Evolutionary conservation across 2,329 filamentous ascomycete species (phyloP).

Genomic region (Didymellaceae sp.): DNA sequence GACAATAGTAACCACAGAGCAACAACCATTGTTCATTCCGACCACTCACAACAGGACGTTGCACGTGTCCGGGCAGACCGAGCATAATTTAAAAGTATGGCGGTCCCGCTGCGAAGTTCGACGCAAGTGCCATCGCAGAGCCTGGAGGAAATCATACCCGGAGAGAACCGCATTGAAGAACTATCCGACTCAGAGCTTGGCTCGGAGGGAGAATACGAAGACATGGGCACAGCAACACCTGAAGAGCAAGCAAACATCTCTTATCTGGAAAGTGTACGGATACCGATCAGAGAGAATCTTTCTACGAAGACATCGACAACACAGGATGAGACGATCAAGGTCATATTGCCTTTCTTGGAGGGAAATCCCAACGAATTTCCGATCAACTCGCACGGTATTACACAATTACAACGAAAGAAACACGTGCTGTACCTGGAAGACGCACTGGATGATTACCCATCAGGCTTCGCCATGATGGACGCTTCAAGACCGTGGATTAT

Average conservation of each 20-base stretch:
- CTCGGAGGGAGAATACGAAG: constrained; percentile 44
- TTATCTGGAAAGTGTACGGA: constrained; percentile 39
- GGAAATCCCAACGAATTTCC: constrained; percentile 58
- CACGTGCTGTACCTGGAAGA: constrained; percentile 68
- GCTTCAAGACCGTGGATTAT: constrained; percentile 91
- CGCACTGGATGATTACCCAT: constrained; percentile 66
- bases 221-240: constrained; percentile 39
- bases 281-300: constrained; percentile 70
- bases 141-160: constrained; percentile 36
- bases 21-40: constrained; percentile 34
- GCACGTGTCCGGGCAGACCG: constrained; percentile 12
- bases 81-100: constrained; percentile 32
- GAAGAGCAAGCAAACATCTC: constrained; percentile 39
- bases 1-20: constrained; percentile 40
- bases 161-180: constrained; percentile 42
- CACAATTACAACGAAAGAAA: constrained; percentile 69
- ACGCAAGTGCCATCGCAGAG: constrained; percentile 31
- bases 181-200: constrained; percentile 38
- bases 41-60: constrained; percentile 28
- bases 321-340: constrained; percentile 72
- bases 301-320: constrained; percentile 70
- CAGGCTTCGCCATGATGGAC: constrained; percentile 76
- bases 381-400: constrained; percentile 76
- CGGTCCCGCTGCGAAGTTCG: constrained; percentile 28
- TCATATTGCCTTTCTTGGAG: constrained; percentile 72